These are phyloP conservation scores for Rhodotorula glutinis DNA, from an alignment of 1,284 basidiomycete species.

Conservation along the genomic window DNA sequence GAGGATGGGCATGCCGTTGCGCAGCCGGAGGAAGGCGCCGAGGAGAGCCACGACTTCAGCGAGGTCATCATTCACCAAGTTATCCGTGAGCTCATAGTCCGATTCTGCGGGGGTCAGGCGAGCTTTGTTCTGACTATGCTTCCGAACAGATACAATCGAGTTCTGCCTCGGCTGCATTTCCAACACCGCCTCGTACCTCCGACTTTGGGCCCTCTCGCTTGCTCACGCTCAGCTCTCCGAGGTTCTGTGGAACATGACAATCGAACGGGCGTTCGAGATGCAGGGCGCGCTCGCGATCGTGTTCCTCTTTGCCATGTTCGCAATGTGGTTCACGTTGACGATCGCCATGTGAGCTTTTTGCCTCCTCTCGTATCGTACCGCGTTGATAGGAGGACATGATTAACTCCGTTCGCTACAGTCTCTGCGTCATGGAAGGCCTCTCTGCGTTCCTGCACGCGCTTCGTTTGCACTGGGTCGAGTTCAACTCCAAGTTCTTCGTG, in stretches of 20 bases:
- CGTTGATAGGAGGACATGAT: too few relatives aligned
- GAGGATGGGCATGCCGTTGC: slow-evolving; percentile 56
- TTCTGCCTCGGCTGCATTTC: slow-evolving; percentile 98
- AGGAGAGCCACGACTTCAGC: slow-evolving; percentile 71
- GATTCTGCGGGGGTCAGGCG: not conserved
- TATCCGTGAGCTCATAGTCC: slow-evolving; percentile 78
- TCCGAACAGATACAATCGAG: slow-evolving; percentile 70
- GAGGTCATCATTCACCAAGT: slow-evolving; percentile 95
- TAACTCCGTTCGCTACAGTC: too few relatives aligned
- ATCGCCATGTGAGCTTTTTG: slow-evolving; percentile 52
- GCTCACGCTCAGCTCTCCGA: slow-evolving; percentile 97
- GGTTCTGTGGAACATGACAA: slow-evolving; percentile 57
- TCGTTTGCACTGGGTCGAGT: slow-evolving; percentile 80
- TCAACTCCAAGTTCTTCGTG: slow-evolving; percentile 50
- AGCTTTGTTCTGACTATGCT: slow-evolving; percentile 36
- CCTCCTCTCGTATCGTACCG: slow-evolving; percentile 50
- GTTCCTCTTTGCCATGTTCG: slow-evolving; percentile 63
- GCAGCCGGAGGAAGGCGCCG: slow-evolving; percentile 37
- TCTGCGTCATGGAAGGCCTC: slow-evolving; percentile 58
- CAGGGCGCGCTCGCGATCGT: slow-evolving; percentile 58
- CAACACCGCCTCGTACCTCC: slow-evolving; percentile 98
- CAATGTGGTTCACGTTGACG: slow-evolving; percentile 82
- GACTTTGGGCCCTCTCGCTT: slow-evolving; percentile 96
- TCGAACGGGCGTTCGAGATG: slow-evolving; percentile 60
- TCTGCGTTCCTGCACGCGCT: slow-evolving; percentile 95